Base-by-base conservation (phyloP, 805 yeast genomes). In the Barnettozyma wickerhamii region DNA sequence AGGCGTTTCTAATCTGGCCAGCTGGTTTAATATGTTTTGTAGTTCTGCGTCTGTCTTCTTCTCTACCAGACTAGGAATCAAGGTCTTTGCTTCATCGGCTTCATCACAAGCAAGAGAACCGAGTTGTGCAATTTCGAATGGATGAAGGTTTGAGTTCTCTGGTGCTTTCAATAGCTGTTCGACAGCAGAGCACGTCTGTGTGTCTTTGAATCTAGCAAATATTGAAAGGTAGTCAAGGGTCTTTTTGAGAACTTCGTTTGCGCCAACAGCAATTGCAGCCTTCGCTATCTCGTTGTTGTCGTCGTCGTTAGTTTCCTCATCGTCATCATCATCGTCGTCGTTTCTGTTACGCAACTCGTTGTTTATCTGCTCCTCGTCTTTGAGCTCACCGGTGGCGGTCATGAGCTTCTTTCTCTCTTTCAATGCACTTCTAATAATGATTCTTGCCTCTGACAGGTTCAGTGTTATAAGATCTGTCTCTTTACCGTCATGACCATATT, bases 21-120 rank as follows among this genome's bases (percentile, higher is more conserved):
- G 71, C 67, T 93, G 96, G 51, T 90, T 95, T 51, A 93, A 71
- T 42, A 91, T 74, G 35, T 86, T 80, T 62, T 89, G 95, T 45
- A 93, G 67, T 57, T 90, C 97, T 32, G 85, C 84, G 50, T 89
- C 95, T 9, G 84, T 76, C 38, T 85, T 88, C 62, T 90, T 90
- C 46, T 74, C 78, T 19, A 77, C 74, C 57, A 93, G 72, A 62
- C 95, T 84, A 35, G 99, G 97, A 43, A 93, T 82, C 55, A 93
- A 71, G 14, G 96, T 86, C 64, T 87, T 87, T 28, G 98, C 98
- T 68, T 93, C 99, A 58, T 86, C 99, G 6, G 95, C 89, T 48
- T 91, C 97, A 58, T 91, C 99, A 64, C 97, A 90, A 23, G 93
- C 84, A 47, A 91, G 71, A 4, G 95, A 86, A 0, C 95, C 91